Conservation (phyloP, 225 moss, liverwort and hornwort species). For the Marchantia paleacea region DNA sequence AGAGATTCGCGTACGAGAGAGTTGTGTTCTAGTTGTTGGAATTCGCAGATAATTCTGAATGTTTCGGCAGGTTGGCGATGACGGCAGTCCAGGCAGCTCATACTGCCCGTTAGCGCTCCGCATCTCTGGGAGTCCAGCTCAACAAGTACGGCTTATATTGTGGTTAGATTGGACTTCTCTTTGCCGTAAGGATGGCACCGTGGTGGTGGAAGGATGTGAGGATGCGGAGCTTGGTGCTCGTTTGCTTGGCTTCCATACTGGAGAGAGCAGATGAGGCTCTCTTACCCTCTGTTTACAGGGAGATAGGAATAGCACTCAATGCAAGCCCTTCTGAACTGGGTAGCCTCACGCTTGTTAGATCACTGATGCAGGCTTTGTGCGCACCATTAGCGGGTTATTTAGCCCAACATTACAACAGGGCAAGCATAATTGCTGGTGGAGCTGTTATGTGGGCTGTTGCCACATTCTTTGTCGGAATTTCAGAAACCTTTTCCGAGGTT, state of each 20-base stretch:
- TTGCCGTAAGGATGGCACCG: not conserved
- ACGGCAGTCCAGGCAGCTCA: slow-evolving; percentile 6
- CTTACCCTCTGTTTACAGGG: slow-evolving; percentile 82
- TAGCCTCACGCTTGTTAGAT: slow-evolving; percentile 81
- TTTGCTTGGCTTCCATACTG: slow-evolving; percentile 85
- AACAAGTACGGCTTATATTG: not conserved
- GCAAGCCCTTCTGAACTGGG: slow-evolving; percentile 66
- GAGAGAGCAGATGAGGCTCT: slow-evolving; percentile 89
- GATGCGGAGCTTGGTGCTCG: slow-evolving; percentile 67
- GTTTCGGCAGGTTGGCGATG: not conserved
- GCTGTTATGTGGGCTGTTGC: slow-evolving; percentile 85
- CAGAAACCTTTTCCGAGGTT: slow-evolving; percentile 70
- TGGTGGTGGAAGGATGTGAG: slow-evolving; percentile 70
- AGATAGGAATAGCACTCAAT: slow-evolving; percentile 64
- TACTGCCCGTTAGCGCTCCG: not conserved
- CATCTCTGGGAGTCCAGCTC: not conserved
- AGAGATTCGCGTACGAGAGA: not conserved
- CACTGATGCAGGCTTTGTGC: slow-evolving; percentile 70
- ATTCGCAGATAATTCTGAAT: not conserved
- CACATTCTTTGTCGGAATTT: slow-evolving; percentile 89
- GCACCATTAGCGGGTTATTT: slow-evolving; percentile 87
- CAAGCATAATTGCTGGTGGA: slow-evolving; percentile 72
- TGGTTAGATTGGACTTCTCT: not conserved
- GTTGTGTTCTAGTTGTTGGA: not conserved
- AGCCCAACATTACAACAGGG: slow-evolving; percentile 75